Evolutionary conservation across 1,139 yeast species (phyloP).

Genomic region (Blastobotrys serpentis): DNA sequence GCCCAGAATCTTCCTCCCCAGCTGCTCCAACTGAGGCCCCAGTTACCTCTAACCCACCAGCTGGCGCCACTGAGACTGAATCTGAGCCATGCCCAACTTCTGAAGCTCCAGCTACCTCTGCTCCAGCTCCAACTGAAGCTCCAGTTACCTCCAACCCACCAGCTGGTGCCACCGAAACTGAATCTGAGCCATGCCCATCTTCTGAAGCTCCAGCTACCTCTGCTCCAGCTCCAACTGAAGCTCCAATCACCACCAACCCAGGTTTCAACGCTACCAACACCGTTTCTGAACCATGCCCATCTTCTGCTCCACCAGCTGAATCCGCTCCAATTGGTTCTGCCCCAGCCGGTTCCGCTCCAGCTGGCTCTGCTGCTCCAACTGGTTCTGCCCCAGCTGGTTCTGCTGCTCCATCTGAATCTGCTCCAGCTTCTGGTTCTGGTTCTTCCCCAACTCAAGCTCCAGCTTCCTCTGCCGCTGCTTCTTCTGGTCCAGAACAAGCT

Average conservation of each 20-base stretch:
- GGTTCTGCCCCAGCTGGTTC: neutral
- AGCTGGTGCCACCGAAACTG: no score
- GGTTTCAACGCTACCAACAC: neutral
- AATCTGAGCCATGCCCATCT: no score
- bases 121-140: neutral
- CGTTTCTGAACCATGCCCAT: neutral
- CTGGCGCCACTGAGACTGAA: no score
- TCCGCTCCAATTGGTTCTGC: neutral
- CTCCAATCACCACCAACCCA: slow-evolving; percentile 1
- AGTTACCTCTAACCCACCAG: neutral
- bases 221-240: neutral
- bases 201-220: neutral
- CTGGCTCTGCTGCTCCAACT: neutral
- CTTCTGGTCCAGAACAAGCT: slow-evolving; percentile 5
- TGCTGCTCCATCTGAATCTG: slow-evolving; percentile 2
- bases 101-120: neutral
- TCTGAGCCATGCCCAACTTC: neutral
- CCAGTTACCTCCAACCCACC: neutral
- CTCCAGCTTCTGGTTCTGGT: slow-evolving; percentile 1
- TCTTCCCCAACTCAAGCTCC: neutral
- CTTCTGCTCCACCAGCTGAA: neutral
- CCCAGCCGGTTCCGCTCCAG: neutral
- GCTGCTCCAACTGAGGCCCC: neutral
- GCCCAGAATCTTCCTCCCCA: slow-evolving; percentile 3
- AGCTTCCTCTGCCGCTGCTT: neutral